Conservation (phyloP, 2,329 filamentous ascomycete species). For the Fusarium veterinarium region DNA sequence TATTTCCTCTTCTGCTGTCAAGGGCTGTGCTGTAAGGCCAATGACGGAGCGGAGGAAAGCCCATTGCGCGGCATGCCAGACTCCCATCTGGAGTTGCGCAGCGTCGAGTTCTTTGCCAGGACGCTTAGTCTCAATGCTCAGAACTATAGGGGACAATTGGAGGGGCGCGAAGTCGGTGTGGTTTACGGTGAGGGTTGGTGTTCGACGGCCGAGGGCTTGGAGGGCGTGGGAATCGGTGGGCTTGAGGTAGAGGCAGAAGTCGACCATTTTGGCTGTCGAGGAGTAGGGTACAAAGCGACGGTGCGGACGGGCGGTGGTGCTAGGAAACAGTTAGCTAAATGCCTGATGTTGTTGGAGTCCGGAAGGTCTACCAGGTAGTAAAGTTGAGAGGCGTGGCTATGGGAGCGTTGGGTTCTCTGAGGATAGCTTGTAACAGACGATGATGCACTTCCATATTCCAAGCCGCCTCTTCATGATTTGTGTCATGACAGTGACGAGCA, state of each 20-base stretch:
- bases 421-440: slow-evolving; percentile 17
- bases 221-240: background rate
- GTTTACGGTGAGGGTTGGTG: slow-evolving; percentile 22
- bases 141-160: slow-evolving; percentile 16
- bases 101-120: slow-evolving; percentile 16
- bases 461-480: slow-evolving; percentile 16
- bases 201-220: slow-evolving; percentile 15
- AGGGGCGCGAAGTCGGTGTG: slow-evolving; percentile 26
- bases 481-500: slow-evolving; percentile 20
- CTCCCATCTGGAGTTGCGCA: slow-evolving; percentile 26
- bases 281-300: slow-evolving; percentile 6
- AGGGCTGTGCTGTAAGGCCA: background rate
- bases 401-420: background rate
- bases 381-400: background rate
- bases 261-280: slow-evolving; percentile 26
- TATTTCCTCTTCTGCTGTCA: slow-evolving; percentile 1
- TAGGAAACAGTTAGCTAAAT: background rate
- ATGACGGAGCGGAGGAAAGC: slow-evolving; percentile 10
- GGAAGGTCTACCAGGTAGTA: background rate
- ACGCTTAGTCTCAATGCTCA: slow-evolving; percentile 34
- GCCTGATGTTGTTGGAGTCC: accelerated
- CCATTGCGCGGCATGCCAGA: slow-evolving; percentile 34
- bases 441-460: slow-evolving; percentile 38
- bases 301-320: slow-evolving; percentile 7
- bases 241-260: slow-evolving; percentile 23